Conservation (phyloP, 495 filamentous ascomycete species). For the Penicillium canescens region DNA sequence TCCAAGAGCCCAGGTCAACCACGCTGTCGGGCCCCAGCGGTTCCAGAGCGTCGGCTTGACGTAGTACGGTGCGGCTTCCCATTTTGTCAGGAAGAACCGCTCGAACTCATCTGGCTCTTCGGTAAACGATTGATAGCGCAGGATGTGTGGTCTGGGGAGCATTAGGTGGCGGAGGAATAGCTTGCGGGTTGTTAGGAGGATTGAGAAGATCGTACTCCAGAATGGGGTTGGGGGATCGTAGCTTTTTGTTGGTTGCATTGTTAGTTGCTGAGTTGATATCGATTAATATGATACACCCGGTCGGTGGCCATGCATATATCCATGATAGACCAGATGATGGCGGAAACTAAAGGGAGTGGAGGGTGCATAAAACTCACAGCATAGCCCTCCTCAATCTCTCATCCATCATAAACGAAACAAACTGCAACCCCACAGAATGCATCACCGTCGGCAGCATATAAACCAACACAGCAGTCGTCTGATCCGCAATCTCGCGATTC, state of each 20-base stretch:
- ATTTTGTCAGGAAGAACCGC: slow-evolving; percentile 48
- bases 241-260: slow-evolving; percentile 9
- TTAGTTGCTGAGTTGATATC: too few relatives aligned
- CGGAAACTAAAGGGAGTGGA: not conserved
- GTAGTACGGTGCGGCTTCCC: slow-evolving; percentile 59
- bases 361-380: slow-evolving; percentile 45
- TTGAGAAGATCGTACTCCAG: slow-evolving; percentile 39
- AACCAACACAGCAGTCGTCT: slow-evolving; percentile 58
- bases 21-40: slow-evolving; percentile 58
- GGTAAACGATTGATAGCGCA: slow-evolving; percentile 39
- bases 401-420: slow-evolving; percentile 62
- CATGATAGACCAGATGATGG: not conserved
- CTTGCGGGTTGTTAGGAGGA: slow-evolving; percentile 47
- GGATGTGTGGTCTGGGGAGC: slow-evolving; percentile 52
- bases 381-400: slow-evolving; percentile 63
- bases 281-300: too few relatives aligned
- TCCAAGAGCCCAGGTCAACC: slow-evolving; percentile 53
- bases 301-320: too few relatives aligned
- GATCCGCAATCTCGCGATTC: slow-evolving; percentile 55
- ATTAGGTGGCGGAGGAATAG: slow-evolving; percentile 55
- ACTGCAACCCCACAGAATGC: slow-evolving; percentile 48
- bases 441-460: slow-evolving; percentile 54
- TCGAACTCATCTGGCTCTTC: slow-evolving; percentile 49
- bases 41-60: slow-evolving; percentile 61
- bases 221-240: slow-evolving; percentile 44